Conservation (phyloP, 345 rosid species). For the Gossypium anomalum region DNA sequence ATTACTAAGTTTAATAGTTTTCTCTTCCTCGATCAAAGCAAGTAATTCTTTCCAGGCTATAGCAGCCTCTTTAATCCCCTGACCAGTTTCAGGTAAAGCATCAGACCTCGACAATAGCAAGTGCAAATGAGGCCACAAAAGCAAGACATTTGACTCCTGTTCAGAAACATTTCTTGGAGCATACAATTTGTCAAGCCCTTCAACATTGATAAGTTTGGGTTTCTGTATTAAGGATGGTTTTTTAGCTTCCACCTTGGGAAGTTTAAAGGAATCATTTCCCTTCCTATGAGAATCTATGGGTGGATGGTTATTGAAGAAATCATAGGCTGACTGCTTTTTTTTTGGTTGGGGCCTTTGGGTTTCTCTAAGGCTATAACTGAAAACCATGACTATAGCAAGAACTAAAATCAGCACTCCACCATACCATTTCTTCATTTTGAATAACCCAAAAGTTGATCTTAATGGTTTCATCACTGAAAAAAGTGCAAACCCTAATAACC, state of each 20-base stretch:
- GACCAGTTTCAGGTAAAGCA: constrained; percentile 70
- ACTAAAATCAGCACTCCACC: constrained; percentile 60
- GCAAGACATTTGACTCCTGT: constrained; percentile 42
- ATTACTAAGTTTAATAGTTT: constrained; percentile 17
- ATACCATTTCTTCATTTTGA: constrained; percentile 68
- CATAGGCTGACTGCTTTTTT: constrained; percentile 41
- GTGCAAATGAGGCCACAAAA: constrained; percentile 67
- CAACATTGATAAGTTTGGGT: constrained; percentile 37
- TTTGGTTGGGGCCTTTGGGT: constrained; percentile 12
- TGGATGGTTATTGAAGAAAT: constrained; percentile 40
- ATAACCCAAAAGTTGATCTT: constrained; percentile 27
- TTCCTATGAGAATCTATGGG: constrained; percentile 23
- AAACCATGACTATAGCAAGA: constrained; percentile 50
- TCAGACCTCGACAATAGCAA: constrained; percentile 60
- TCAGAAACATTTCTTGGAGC: constrained; percentile 38
- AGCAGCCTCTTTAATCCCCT: constrained; percentile 76
- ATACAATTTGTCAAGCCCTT: constrained; percentile 60
- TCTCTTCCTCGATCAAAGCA: constrained; percentile 31
- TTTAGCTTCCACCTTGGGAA: constrained; percentile 26
- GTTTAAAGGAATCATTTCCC: constrained; percentile 12
- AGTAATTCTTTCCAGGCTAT: constrained; percentile 53
- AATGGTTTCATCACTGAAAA: background rate
- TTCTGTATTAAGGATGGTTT: constrained; percentile 24
- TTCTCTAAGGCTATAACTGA: constrained; percentile 47
- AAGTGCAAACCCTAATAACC: background rate